A percentile compares a stretch with the other conserved stretches of the same genome.
Evolutionary conservation across 805 yeast species (phyloP).

Genomic region (Kodamaea kakaduensis): DNA sequence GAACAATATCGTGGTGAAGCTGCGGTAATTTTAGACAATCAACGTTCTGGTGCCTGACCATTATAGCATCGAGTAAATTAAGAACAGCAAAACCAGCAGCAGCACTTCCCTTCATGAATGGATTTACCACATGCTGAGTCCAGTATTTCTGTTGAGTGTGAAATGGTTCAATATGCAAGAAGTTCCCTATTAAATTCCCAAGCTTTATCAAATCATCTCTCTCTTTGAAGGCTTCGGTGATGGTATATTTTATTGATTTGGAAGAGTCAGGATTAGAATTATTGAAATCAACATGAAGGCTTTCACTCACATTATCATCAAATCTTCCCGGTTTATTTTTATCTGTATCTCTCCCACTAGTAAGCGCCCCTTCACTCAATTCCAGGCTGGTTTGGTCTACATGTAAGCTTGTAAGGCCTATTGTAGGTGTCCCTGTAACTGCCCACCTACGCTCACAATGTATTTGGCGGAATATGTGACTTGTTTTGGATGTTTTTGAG

Average conservation of each 20-base stretch:
- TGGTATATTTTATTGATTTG: no score
- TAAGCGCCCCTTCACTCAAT: no score
- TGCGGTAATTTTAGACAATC: slow-evolving; percentile 52
- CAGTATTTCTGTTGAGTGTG: slow-evolving; percentile 44
- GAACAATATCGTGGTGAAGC: slow-evolving; percentile 54
- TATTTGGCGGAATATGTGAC: slow-evolving; percentile 44
- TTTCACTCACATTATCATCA: no score
- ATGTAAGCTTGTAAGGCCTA: slow-evolving; percentile 59
- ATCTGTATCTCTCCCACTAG: slow-evolving; percentile 19
- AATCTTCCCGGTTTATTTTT: no score
- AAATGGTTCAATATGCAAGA: slow-evolving; percentile 60
- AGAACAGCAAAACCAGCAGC: slow-evolving; percentile 41
- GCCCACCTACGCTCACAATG: slow-evolving; percentile 66
- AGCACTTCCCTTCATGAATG: slow-evolving; percentile 38
- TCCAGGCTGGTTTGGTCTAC: slow-evolving; percentile 28
- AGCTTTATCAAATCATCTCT: slow-evolving; percentile 50
- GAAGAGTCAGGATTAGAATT: no score
- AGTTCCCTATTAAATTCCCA: slow-evolving; percentile 50
- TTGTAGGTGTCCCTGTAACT: slow-evolving; percentile 73
- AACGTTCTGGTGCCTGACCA: slow-evolving; percentile 55
- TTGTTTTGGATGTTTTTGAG: slow-evolving; percentile 48
- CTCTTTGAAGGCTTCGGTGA: slow-evolving; percentile 49
- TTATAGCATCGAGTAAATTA: slow-evolving; percentile 41
- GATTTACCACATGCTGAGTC: slow-evolving; percentile 44
- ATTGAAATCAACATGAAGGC: no score